Evolutionary conservation across 257 asterid genomes (phyloP), one percentile per base, ranked within the genome.

Genomic region (Solanum medicagineum): DNA sequence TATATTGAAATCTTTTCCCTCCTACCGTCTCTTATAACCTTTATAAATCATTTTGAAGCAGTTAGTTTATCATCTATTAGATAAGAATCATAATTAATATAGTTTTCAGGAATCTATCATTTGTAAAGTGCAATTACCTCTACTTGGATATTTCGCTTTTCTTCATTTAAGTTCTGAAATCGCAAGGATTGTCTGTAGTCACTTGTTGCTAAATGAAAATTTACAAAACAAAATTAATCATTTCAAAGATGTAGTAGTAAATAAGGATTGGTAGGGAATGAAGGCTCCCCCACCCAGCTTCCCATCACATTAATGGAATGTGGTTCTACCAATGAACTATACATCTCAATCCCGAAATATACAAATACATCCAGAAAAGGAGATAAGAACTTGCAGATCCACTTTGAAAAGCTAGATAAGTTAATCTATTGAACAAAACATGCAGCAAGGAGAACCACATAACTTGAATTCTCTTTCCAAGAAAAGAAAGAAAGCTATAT

Each of bases 171-270:
- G 88, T 90, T 93, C 89, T 94, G 98, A 84, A 96, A 96, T 92
- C 94, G 98, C 86, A 96, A 96, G 84, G 99, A 96, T 85, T 94
- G 99, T 47, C 95, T 91, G 90, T 95, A 96, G 87, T 96, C 99
- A 49, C 98, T 96, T 74, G 92, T 95, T 84, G 99, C 99, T 96
- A 84, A 59, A 86, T 57, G 81, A 84, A 88, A 55, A 84, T 73
- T 45, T 63, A 77, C 83, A 89, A 45, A 85, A 32, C 4, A 77
- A 77, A 68, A 54, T 51, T 42, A 79, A 53, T 54, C 40, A 79
- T 40, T 42, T 71, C 55, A 71, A 71, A 71, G 32, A 42, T 71
- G 80, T 19, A 19, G 80, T 42, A 71, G 80, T 42, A 71, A 71
- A 71, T 71, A 71, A 71, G 80, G 26, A 71, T 71, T 70, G 80